Evolutionary conservation across 139 green algal species (phyloP).

Genomic region (Desmodesmus armatus): DNA sequence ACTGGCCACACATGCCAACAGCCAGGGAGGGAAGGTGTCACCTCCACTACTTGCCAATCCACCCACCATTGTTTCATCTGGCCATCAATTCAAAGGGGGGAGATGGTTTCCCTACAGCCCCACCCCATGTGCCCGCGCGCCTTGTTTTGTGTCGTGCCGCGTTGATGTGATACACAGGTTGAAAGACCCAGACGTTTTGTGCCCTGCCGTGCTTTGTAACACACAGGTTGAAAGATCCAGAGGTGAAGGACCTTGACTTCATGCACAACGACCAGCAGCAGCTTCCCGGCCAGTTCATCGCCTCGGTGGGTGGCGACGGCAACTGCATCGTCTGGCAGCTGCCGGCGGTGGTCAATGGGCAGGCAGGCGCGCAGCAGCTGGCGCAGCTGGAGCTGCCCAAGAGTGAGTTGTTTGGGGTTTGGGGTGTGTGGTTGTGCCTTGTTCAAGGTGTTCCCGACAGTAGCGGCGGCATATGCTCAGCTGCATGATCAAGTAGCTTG

Average conservation of each 20-base stretch:
- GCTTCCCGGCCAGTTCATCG: slow-evolving; percentile 25
- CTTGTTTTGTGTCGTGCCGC: too few species aligned
- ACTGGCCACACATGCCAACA: too few species aligned
- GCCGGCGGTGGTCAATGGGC: too few species aligned
- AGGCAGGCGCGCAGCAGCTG: neutral
- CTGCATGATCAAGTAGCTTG: neutral
- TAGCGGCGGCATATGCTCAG: neutral
- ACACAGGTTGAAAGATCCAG: slow-evolving; percentile 29
- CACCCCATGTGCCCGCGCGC: too few species aligned
- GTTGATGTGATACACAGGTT: too few species aligned
- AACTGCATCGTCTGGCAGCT: slow-evolving; percentile 32
- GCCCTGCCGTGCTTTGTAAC: neutral
- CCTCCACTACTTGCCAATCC: too few species aligned
- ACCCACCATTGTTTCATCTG: too few species aligned
- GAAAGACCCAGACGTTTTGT: too few species aligned
- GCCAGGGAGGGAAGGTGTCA: too few species aligned
- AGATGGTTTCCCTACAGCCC: too few species aligned
- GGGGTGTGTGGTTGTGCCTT: neutral
- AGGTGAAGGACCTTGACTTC: slow-evolving; percentile 49
- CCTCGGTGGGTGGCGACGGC: slow-evolving; percentile 23
- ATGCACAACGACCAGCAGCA: slow-evolving; percentile 30
- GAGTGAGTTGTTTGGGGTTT: neutral
- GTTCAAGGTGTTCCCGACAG: neutral
- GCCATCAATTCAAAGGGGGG: too few species aligned
- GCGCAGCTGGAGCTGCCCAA: slow-evolving; percentile 35